Conservation (phyloP, 2,329 filamentous ascomycete genomes). For the Zymoseptoria passerinii region DNA sequence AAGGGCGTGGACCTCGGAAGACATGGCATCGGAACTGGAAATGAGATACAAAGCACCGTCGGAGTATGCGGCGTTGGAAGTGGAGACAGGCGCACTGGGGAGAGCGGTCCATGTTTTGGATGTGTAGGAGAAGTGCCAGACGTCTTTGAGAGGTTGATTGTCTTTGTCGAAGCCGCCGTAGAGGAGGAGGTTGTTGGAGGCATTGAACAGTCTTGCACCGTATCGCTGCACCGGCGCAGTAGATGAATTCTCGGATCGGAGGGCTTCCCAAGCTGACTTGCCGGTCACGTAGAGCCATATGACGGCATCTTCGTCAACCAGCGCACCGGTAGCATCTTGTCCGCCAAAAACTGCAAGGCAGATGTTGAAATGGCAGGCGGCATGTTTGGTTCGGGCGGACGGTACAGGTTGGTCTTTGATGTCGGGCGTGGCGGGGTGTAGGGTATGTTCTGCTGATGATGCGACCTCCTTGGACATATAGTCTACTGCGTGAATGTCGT, state of each 20-base stretch:
- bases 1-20: constrained; percentile 25
- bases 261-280: constrained; percentile 24
- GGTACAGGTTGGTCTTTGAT: constrained; percentile 28
- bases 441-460: constrained; percentile 32
- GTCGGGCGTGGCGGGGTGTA: constrained; percentile 35
- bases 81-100: constrained; percentile 23
- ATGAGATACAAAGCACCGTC: constrained; percentile 35
- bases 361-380: constrained; percentile 33
- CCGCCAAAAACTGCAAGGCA: constrained; percentile 36
- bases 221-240: constrained; percentile 22
- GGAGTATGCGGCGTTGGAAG: constrained; percentile 29
- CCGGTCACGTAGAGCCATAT: constrained; percentile 36
- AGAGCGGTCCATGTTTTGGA: constrained; percentile 22
- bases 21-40: constrained; percentile 27
- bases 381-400: constrained; percentile 30
- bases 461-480: constrained; percentile 28
- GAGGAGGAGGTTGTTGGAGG: constrained; percentile 24
- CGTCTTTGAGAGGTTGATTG: constrained; percentile 22
- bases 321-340: constrained; percentile 23
- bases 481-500: constrained; percentile 36
- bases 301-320: constrained; percentile 30
- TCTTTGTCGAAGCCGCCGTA: constrained; percentile 22
- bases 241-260: constrained; percentile 19
- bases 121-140: constrained; percentile 25
- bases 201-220: constrained; percentile 22